Conservation (phyloP, 2,329 filamentous ascomycete species). For the Diaporthe citriasiana region DNA sequence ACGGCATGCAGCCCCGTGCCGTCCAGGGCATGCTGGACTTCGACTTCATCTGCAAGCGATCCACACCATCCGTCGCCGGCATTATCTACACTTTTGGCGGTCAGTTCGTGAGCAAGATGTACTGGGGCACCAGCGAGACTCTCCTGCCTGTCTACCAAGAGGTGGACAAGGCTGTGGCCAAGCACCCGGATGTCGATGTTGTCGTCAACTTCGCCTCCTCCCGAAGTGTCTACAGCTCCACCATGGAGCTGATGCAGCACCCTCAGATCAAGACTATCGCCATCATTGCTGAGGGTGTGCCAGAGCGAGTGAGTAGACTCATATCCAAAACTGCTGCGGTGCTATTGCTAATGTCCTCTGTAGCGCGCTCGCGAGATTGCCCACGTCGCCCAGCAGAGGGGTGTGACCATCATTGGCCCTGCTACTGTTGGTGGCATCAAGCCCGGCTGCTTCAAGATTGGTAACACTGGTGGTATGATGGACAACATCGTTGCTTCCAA, state of each 20-base stretch:
- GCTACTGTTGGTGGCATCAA: constrained; percentile 99
- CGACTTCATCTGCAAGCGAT: constrained; percentile 99
- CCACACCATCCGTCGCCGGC: constrained; percentile 94
- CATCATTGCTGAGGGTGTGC: constrained; percentile 99
- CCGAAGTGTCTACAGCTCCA: constrained; percentile 97
- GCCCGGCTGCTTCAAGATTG: constrained; percentile 99
- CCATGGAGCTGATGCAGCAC: constrained; percentile 97
- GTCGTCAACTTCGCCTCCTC: constrained; percentile 99
- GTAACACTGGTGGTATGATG: constrained; percentile 99
- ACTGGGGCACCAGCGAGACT: constrained; percentile 99
- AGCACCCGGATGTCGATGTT: constrained; percentile 97
- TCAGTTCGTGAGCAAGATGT: constrained; percentile 99
- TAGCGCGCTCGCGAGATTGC: constrained; percentile 98
- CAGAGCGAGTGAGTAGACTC: constrained; percentile 82
- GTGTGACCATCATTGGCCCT: constrained; percentile 97
- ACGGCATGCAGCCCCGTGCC: constrained; percentile 96
- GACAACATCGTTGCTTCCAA: constrained; percentile 99
- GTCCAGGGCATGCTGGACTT: constrained; percentile 98
- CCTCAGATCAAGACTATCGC: constrained; percentile 99
- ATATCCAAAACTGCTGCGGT: background rate
- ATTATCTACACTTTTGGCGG: constrained; percentile 99
- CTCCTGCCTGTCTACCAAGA: constrained; percentile 98
- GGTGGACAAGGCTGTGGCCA: constrained; percentile 90
- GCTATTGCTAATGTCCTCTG: constrained; percentile 47
- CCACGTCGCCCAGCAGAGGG: constrained; percentile 97